Conservation (phyloP, 140 eudicot genomes). For the Anethum foeniculum region DNA sequence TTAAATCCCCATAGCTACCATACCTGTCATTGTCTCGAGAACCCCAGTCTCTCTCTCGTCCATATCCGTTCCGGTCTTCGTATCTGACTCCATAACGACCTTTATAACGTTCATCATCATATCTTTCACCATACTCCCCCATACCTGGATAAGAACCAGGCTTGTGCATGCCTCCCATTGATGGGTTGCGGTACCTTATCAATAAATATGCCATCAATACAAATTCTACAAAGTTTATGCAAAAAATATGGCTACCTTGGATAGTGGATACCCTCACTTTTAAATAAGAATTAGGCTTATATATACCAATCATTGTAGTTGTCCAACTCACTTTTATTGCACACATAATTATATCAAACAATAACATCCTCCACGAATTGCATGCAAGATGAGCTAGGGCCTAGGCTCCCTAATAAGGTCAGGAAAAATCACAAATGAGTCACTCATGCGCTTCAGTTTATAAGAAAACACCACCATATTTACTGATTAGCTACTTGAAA, state of each 20-base stretch:
- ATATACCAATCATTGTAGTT: background rate
- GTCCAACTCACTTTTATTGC: no score
- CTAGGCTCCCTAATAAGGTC: background rate
- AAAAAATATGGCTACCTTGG: background rate
- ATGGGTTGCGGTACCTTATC: constrained; percentile 50
- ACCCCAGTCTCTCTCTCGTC: constrained; percentile 63
- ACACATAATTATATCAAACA: background rate
- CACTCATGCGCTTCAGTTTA: background rate
- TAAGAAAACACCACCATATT: background rate
- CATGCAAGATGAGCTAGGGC: background rate
- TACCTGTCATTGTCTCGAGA: constrained; percentile 43
- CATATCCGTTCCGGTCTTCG: constrained; percentile 70
- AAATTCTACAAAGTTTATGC: background rate
- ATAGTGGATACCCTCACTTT: background rate
- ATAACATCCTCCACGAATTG: background rate
- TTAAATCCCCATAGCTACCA: constrained; percentile 51
- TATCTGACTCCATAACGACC: constrained; percentile 59
- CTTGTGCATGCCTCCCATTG: constrained; percentile 60
- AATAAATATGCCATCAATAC: background rate
- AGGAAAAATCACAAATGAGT: background rate
- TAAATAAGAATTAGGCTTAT: background rate
- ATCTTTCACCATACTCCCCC: constrained; percentile 51
- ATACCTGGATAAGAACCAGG: constrained; percentile 56
- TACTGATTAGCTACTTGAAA: background rate
- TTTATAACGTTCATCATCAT: constrained; percentile 34